Evolutionary conservation across 2,329 filamentous ascomycete species (phyloP).

Genomic region (Neonectria faginata): DNA sequence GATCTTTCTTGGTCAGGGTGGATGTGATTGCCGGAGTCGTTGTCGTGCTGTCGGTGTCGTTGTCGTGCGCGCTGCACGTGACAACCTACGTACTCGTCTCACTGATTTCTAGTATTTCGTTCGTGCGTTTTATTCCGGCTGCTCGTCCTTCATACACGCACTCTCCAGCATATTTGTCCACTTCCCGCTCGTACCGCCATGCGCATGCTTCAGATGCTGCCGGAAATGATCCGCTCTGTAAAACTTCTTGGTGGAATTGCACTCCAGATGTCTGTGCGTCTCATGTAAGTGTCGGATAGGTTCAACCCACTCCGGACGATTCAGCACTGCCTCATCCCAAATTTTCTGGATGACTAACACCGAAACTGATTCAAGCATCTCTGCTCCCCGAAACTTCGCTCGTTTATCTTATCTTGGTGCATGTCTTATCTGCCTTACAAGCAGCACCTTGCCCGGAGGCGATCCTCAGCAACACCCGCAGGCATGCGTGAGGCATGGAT

Average conservation of each 20-base stretch:
- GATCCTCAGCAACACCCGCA: not conserved
- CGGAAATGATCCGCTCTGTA: not conserved
- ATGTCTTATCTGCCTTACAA: not conserved
- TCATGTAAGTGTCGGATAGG: not conserved
- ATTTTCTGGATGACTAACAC: not conserved
- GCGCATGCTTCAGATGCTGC: not conserved
- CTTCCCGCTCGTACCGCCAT: no score
- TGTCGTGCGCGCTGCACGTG: not conserved
- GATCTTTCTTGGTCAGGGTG: not conserved
- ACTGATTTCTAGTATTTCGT: no score
- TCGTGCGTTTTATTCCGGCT: no score
- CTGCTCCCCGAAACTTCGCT: not conserved
- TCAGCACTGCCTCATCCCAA: not conserved
- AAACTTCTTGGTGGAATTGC: not conserved
- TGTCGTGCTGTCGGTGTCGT: not conserved
- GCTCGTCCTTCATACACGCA: no score
- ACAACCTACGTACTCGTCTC: not conserved
- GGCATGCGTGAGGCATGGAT: not conserved
- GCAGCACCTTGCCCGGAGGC: not conserved
- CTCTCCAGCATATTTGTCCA: no score
- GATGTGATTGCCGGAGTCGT: not conserved
- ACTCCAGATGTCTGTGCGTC: not conserved
- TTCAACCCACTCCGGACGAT: not conserved
- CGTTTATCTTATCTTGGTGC: not conserved
- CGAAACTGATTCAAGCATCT: not conserved